Percentiles rank a stretch among this genome's conserved stretches.
These are phyloP conservation scores for Mycena vitilis DNA, from an alignment of 768 basidiomycete genomes.

Conservation along the genomic window DNA sequence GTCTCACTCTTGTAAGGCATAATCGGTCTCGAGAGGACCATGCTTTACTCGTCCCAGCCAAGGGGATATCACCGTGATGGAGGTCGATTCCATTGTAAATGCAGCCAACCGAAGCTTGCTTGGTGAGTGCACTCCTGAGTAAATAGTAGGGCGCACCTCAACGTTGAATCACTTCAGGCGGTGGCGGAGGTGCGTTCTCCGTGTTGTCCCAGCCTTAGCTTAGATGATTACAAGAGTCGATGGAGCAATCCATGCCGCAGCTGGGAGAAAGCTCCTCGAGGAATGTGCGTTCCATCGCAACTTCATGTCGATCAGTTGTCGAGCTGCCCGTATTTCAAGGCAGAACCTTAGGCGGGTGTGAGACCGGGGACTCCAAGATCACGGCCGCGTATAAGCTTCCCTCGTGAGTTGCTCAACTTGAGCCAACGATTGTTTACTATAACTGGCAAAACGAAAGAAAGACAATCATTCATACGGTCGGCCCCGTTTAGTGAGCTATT, in stretches of 20 bases:
- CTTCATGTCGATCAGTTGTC: neutral
- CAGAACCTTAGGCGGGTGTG: slow-evolving; percentile 71
- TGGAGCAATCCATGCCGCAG: slow-evolving; percentile 84
- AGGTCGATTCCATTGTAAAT: slow-evolving; percentile 83
- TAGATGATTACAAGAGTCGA: slow-evolving; percentile 63
- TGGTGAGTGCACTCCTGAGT: slow-evolving; percentile 54
- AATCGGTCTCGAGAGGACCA: neutral
- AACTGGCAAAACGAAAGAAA: slow-evolving; percentile 51
- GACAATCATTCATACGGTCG: slow-evolving; percentile 85
- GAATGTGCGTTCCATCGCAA: slow-evolving; percentile 67
- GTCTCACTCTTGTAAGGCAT: slow-evolving; percentile 75
- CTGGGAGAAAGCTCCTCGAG: slow-evolving; percentile 69
- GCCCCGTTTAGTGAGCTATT: slow-evolving; percentile 65
- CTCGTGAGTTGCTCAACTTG: slow-evolving; percentile 60
- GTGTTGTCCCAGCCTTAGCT: slow-evolving; percentile 1
- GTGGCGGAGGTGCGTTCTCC: slow-evolving; percentile 74
- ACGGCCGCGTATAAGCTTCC: slow-evolving; percentile 83
- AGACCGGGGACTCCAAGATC: slow-evolving; percentile 82
- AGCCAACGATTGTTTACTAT: neutral
- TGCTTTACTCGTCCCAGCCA: slow-evolving; percentile 57
- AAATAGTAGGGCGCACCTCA: slow-evolving; percentile 12
- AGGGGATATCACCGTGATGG: slow-evolving; percentile 81
- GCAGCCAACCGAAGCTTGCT: slow-evolving; percentile 81
- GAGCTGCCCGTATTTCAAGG: slow-evolving; percentile 53
- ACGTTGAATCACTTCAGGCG: slow-evolving; percentile 57